Evolutionary conservation across 78 protist genomes (phyloP), one percentile per base, ranked within the genome.

Genomic region (Dictyostelium brefeldianum): DNA sequence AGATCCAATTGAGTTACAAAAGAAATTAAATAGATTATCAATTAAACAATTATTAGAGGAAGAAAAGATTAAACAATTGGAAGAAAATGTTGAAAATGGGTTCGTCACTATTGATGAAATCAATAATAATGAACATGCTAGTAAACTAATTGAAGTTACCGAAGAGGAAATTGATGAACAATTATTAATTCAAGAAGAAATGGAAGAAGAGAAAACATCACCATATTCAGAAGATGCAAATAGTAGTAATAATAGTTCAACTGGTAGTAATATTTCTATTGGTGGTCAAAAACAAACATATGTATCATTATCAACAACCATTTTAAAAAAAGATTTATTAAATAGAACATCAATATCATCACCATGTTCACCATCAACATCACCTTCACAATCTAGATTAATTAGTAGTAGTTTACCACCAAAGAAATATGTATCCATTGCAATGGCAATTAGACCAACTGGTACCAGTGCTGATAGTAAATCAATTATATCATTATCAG

Each of bases 401-500:
- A 9, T 11, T 6, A 20, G 6, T 8, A 17, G 11, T 73, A 11
- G 5, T 4, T 25, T 47, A 74, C 14, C 54, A 25, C 77, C 50
- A 51, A 85, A 77, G 25, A 74, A 64, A 64, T 22, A 74, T 41
- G 69, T 85, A 10, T 85, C 92, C 0, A 59, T 85, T 51, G 92
- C 92, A 1, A 77, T 57, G 48, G 22, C 53, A 64, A 64, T 4
- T 77, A 25, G 22, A 7, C 14, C 18, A 4, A 62, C n/a, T n/a
- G n/a, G n/a, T n/a, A n/a, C n/a, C n/a, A n/a, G n/a, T n/a, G n/a
- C n/a, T 17, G 3, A n/a, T 57, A 57, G n/a, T 57, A 14, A 57
- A 57, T 57, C 31, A 36, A 36, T 36, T 36, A 36, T 36, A 36
- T 36, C 43, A 36, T 36, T 36, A 36, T 36, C 43, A 3, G 43